These are phyloP conservation scores for Exophiala dermatitidis DNA, from an alignment of 2,329 filamentous ascomycete genomes.

Conservation along the genomic window DNA sequence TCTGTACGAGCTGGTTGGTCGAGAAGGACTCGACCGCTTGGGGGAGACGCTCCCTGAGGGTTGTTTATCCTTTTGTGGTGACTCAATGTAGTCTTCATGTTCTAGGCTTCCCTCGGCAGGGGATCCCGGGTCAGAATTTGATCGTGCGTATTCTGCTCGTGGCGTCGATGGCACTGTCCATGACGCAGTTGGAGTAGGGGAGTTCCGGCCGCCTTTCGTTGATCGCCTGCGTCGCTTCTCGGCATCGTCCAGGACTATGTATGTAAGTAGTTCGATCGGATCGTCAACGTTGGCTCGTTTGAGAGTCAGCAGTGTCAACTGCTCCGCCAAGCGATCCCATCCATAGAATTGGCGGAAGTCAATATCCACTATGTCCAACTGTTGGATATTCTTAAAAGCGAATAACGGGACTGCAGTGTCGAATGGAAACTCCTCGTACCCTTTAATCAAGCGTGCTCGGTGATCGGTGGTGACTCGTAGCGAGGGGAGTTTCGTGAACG, in stretches of 20 bases:
- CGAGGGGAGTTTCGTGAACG: constrained; percentile 96
- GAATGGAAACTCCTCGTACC: constrained; percentile 96
- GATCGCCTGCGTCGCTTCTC: constrained; percentile 83
- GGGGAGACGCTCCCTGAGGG: constrained; percentile 66
- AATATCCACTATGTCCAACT: constrained; percentile 87
- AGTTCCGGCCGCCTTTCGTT: constrained; percentile 62
- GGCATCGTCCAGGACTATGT: constrained; percentile 94
- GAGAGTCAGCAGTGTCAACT: constrained; percentile 79
- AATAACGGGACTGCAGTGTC: constrained; percentile 95
- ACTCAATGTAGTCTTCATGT: constrained; percentile 27
- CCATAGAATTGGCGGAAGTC: constrained; percentile 96
- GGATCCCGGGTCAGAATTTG: constrained; percentile 62
- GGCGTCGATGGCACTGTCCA: constrained; percentile 56
- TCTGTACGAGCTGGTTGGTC: constrained; percentile 58
- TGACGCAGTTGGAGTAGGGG: constrained; percentile 60
- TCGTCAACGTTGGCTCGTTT: constrained; percentile 85
- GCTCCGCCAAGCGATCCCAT: constrained; percentile 90
- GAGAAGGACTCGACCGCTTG: constrained; percentile 64
- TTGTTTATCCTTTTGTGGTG: constrained; percentile 8
- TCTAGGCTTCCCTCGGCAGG: constrained; percentile 40
- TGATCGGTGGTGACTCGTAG: constrained; percentile 86
- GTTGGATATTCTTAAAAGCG: constrained; percentile 93
- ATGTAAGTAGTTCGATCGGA: constrained; percentile 78
- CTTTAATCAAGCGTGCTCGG: constrained; percentile 78
- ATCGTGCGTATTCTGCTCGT: constrained; percentile 60